phyloP scores from a whole-genome alignment of 441 rosid species.

The Melastoma candidum region DNA sequence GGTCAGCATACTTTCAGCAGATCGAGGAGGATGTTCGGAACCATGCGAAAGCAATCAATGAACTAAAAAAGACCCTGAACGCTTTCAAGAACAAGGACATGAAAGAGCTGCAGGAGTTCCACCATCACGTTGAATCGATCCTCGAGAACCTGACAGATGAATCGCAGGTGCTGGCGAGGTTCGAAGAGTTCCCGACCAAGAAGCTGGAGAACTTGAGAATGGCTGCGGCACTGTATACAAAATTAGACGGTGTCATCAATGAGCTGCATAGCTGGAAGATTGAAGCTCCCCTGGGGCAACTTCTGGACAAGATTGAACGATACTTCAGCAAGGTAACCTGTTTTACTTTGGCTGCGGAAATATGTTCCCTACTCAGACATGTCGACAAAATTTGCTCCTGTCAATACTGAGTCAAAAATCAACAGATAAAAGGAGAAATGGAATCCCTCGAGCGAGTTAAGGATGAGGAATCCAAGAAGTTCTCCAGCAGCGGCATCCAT shows the following conservation, averaged over 20 bases:
- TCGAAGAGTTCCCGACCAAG: conserved; percentile 74
- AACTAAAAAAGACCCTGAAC: not conserved
- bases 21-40: conserved; percentile 5
- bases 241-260: conserved; percentile 38
- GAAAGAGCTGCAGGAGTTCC: conserved; percentile 7
- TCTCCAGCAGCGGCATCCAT: conserved; percentile 4
- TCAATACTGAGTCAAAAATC: not conserved
- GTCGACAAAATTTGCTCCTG: not conserved
- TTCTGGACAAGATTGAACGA: conserved; percentile 9
- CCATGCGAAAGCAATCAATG: not conserved
- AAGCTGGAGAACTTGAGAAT: conserved; percentile 72
- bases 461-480: conserved; percentile 11
- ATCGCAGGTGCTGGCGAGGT: conserved; percentile 70
- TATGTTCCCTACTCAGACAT: not conserved
- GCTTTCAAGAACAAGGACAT: conserved; percentile 7
- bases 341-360: not conserved
- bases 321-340: conserved; percentile 13
- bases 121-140: conserved; percentile 3
- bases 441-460: conserved; percentile 9
- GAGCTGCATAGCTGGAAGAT: conserved; percentile 37
- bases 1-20: conserved; percentile 9
- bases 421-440: conserved; percentile 14
- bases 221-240: conserved; percentile 52
- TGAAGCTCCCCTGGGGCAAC: conserved; percentile 8
- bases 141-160: conserved; percentile 28